Percentiles rank a stretch among this genome's conserved stretches.
Conservation (phyloP, 2,329 filamentous ascomycete genomes). For the Hymenoscyphus scutula region DNA sequence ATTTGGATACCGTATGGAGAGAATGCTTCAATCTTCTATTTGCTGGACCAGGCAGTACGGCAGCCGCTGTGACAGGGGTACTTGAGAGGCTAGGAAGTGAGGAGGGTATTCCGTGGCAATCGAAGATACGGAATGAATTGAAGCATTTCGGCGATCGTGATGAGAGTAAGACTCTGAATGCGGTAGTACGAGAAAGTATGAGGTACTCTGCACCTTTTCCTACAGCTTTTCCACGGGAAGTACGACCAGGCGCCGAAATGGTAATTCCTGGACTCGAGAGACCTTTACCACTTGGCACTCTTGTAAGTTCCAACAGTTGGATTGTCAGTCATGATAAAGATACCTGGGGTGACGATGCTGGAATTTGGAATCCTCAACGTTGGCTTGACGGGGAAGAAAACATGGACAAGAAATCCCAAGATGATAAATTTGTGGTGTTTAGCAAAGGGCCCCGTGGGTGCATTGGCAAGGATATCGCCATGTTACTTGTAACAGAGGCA, state of each 20-base stretch:
- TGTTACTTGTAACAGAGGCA: neutral
- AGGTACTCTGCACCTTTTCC: neutral
- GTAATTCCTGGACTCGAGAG: conserved; percentile 6
- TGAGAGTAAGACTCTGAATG: neutral
- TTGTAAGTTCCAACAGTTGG: conserved; percentile 11
- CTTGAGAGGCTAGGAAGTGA: neutral
- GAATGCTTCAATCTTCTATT: neutral
- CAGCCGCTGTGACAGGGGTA: neutral
- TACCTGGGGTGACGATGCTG: conserved; percentile 11
- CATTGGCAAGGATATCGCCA: neutral
- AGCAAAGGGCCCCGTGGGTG: neutral
- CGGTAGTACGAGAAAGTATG: neutral
- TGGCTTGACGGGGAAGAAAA: neutral
- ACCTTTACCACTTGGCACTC: conserved; percentile 10
- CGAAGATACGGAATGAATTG: neutral
- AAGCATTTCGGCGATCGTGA: neutral
- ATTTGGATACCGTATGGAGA: neutral
- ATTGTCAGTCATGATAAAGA: conserved; percentile 11
- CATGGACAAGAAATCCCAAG: neutral
- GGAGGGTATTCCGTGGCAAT: neutral
- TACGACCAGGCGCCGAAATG: neutral
- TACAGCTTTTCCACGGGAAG: neutral
- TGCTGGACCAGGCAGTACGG: neutral
- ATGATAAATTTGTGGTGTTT: neutral
- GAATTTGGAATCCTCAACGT: conserved; percentile 5